A percentile compares a stretch with the other conserved stretches of the same genome.
Conservation (phyloP, 2,329 filamentous ascomycete genomes). For the Penicillium crustosum region DNA sequence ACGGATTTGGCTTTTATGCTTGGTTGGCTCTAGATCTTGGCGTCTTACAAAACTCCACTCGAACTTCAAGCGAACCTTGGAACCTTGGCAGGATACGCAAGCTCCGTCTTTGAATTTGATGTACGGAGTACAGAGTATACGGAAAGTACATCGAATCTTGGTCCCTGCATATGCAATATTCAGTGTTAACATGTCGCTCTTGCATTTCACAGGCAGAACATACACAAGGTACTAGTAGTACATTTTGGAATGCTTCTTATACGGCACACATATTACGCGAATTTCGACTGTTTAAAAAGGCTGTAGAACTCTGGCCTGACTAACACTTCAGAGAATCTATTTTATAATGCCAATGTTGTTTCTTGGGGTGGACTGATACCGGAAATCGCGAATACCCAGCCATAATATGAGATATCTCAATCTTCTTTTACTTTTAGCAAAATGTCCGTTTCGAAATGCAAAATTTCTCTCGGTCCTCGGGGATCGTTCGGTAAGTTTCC, state of each 20-base stretch:
- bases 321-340: background rate
- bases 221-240: background rate
- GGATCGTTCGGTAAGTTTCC: background rate
- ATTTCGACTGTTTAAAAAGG: background rate
- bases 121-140: too few species aligned
- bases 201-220: background rate
- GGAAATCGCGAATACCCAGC: too few species aligned
- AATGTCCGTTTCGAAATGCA: background rate
- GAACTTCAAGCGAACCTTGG: conserved; percentile 9
- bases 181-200: background rate
- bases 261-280: background rate
- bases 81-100: conserved; percentile 1
- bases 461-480: background rate
- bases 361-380: conserved; percentile 1
- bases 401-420: background rate
- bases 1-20: conserved; percentile 3
- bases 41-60: background rate
- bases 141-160: background rate
- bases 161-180: background rate
- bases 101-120: background rate
- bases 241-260: background rate
- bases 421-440: background rate
- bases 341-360: background rate
- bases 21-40: conserved; percentile 5
- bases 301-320: background rate